A percentile compares a stretch with the other conserved stretches of the same genome.
Conservation (phyloP, 169 alveolate species). For the Cryptosporidium sp. region DNA sequence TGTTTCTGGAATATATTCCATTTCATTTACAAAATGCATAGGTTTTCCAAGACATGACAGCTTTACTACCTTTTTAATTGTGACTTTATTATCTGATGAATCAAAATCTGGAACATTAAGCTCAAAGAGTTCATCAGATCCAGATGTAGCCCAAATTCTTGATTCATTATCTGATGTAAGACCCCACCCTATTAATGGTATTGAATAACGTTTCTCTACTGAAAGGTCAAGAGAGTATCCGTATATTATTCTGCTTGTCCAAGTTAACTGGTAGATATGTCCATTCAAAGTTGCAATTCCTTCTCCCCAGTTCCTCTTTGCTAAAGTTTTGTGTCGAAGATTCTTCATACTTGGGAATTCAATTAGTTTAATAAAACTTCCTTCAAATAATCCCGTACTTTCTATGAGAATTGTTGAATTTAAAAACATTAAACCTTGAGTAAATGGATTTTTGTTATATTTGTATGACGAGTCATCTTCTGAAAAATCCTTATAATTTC, state of each 20-base stretch:
- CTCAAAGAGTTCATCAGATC: constrained; percentile 40
- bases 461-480: constrained; percentile 14
- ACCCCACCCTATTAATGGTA: constrained; percentile 66
- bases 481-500: not conserved
- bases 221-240: constrained; percentile 26
- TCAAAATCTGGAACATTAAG: constrained; percentile 57
- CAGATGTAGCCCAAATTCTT: constrained; percentile 66
- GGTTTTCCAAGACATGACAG: constrained; percentile 53
- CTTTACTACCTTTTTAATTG: constrained; percentile 12
- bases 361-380: constrained; percentile 37
- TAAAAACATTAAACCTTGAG: constrained; percentile 53
- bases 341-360: constrained; percentile 67
- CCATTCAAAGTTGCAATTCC: constrained; percentile 19
- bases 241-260: constrained; percentile 32
- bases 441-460: constrained; percentile 34
- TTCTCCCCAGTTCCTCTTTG: constrained; percentile 40
- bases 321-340: not conserved
- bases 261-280: constrained; percentile 35
- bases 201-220: constrained; percentile 7
- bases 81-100: constrained; percentile 1
- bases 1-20: constrained; percentile 60
- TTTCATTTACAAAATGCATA: constrained; percentile 33
- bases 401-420: constrained; percentile 39
- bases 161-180: constrained; percentile 37
- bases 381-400: constrained; percentile 55